Conservation (phyloP, 2,329 filamentous ascomycete genomes). For the Colletotrichum euphorbiae region DNA sequence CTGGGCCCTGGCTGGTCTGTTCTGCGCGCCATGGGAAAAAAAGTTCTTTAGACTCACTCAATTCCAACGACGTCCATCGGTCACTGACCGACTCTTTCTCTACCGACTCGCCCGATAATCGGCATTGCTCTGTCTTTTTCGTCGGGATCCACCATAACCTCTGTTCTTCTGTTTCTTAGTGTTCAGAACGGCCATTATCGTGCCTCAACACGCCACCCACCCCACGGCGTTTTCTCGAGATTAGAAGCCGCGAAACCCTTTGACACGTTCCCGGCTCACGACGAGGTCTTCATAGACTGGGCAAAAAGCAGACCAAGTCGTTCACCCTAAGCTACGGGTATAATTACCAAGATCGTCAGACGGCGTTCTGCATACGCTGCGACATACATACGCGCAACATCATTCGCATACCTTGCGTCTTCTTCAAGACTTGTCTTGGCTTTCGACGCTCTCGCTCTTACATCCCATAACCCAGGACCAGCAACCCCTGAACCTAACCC, state of each 20-base stretch:
- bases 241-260: too few species aligned
- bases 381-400: neutral
- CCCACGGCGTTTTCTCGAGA: neutral
- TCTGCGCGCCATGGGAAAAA: constrained; percentile 11
- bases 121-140: constrained; percentile 12
- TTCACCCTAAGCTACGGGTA: neutral
- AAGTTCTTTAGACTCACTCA: constrained; percentile 30
- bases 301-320: neutral
- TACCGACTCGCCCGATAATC: constrained; percentile 17
- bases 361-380: neutral
- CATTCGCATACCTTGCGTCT: neutral
- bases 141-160: neutral
- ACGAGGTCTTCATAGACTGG: neutral
- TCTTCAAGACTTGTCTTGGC: constrained; percentile 21
- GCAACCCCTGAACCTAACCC: constrained; percentile 10
- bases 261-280: neutral
- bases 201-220: neutral
- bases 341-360: neutral
- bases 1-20: constrained; percentile 6
- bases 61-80: constrained; percentile 32
- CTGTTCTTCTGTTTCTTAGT: neutral
- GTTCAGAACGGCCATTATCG: neutral
- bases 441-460: neutral
- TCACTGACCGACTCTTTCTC: constrained; percentile 6
- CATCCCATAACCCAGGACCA: neutral